phyloP scores from a whole-genome alignment of 2,329 filamentous ascomycete species.

The Talaromyces atroroseus region DNA sequence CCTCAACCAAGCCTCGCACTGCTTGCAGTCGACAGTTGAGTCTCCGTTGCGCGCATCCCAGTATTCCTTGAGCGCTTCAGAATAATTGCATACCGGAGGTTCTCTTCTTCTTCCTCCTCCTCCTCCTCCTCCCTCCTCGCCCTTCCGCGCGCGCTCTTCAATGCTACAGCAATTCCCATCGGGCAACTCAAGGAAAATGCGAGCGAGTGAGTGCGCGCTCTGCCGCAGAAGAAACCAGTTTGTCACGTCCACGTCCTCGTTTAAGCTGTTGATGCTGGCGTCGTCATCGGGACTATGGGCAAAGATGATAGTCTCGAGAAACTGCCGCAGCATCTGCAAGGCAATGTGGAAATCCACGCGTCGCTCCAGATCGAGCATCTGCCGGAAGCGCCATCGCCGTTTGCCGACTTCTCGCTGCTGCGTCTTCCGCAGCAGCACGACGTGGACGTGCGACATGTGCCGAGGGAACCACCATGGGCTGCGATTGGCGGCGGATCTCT shows the following conservation, averaged over 20 bases:
- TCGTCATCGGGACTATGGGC: constrained; percentile 25
- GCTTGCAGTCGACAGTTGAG: constrained; percentile 19
- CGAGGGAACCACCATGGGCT: constrained; percentile 21
- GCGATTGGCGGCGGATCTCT: constrained; percentile 16
- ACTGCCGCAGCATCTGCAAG: constrained; percentile 25
- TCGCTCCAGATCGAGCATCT: constrained; percentile 20
- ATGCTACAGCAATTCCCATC: constrained; percentile 24
- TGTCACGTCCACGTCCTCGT: constrained; percentile 22
- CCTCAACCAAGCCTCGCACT: constrained; percentile 23
- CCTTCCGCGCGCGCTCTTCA: constrained; percentile 17
- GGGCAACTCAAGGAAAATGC: constrained; percentile 22
- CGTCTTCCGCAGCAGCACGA: constrained; percentile 20
- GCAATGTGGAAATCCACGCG: constrained; percentile 25
- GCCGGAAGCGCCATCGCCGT: constrained; percentile 20
- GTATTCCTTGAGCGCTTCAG: constrained; percentile 24
- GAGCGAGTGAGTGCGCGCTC: constrained; percentile 20
- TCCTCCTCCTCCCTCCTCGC: constrained; percentile 1
- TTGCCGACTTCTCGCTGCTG: constrained; percentile 24
- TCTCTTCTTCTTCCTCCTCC: no score
- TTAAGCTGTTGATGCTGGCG: constrained; percentile 21
- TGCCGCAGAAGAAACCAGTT: constrained; percentile 27
- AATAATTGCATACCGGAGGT: constrained; percentile 18
- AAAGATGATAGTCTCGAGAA: constrained; percentile 26
- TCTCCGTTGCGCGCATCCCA: constrained; percentile 24
- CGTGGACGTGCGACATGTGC: constrained; percentile 22